A percentile compares a stretch with the other conserved stretches of the same genome.
phyloP scores from a whole-genome alignment of 1,284 basidiomycete genomes.

The Agaricales sp. region DNA sequence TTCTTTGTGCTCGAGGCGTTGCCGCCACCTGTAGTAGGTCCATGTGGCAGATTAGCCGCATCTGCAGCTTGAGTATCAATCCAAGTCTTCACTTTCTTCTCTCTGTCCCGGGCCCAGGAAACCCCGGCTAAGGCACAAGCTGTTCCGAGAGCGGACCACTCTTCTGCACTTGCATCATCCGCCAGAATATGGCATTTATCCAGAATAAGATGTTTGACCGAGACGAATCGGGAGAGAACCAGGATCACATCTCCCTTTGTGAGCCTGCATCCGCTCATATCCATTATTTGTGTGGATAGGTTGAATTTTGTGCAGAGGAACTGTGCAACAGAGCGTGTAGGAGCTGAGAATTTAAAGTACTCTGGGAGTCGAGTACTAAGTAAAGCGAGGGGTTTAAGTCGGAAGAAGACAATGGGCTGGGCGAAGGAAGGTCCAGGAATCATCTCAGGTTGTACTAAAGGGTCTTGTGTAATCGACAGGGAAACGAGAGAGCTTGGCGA shows the following conservation, averaged over 20 bases:
- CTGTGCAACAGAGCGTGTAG: conserved; percentile 39
- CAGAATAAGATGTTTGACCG: conserved; percentile 39
- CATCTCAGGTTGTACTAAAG: conserved; percentile 29
- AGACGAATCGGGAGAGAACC: conserved; percentile 32
- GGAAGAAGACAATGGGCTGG: conserved; percentile 67
- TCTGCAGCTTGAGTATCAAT: conserved; percentile 21
- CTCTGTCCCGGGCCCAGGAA: conserved; percentile 41
- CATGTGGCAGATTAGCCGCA: no score
- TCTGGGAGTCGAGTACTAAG: conserved; percentile 21
- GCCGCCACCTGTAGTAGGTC: conserved; percentile 3
- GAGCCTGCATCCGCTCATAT: conserved; percentile 49
- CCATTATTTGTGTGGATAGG: conserved; percentile 24
- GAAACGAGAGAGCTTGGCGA: conserved; percentile 30
- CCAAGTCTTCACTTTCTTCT: conserved; percentile 46
- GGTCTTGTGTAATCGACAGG: conserved; percentile 61
- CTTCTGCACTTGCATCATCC: conserved; percentile 24
- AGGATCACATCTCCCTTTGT: conserved; percentile 36
- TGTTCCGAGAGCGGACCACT: conserved; percentile 49
- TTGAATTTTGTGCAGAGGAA: conserved; percentile 22
- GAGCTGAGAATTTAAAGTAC: conserved; percentile 48
- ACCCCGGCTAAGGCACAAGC: conserved; percentile 43
- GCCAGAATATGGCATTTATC: conserved; percentile 41
- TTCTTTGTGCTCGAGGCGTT: conserved; percentile 16
- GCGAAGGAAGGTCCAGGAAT: conserved; percentile 37
- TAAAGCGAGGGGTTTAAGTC: conserved; percentile 38